Evolutionary conservation across 192 early-diverging fungal genomes (phyloP).

Genomic region (Umbelopsis sp.): DNA sequence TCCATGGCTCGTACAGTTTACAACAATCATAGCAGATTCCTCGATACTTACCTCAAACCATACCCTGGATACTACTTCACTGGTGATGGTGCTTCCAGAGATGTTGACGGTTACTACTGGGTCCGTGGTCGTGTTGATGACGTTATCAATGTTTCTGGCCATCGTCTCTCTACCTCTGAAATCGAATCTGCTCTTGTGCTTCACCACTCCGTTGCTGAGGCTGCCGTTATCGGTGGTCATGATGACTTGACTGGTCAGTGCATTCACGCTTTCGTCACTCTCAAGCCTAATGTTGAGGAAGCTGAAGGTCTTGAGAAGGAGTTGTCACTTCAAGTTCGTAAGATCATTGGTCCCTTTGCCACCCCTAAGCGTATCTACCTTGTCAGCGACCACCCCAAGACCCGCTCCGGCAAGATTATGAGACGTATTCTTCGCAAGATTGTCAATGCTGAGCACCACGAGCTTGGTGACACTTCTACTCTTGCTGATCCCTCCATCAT

Average conservation of each 20-base stretch:
- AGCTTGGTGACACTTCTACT: constrained; percentile 88
- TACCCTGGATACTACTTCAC: constrained; percentile 96
- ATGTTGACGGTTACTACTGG: constrained; percentile 96
- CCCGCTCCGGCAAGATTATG: constrained; percentile 96
- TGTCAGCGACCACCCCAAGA: constrained; percentile 92
- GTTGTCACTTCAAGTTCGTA: constrained; percentile 77
- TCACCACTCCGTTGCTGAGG: constrained; percentile 85
- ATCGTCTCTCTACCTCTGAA: constrained; percentile 93
- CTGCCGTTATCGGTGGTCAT: constrained; percentile 87
- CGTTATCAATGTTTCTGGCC: constrained; percentile 96
- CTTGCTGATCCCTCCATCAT: constrained; percentile 72
- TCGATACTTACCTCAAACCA: constrained; percentile 91
- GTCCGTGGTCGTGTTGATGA: constrained; percentile 87
- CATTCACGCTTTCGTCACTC: constrained; percentile 82
- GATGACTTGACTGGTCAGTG: constrained; percentile 93
- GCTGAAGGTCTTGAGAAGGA: constrained; percentile 57
- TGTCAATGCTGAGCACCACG: constrained; percentile 79
- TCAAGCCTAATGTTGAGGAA: constrained; percentile 69
- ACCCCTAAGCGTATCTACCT: constrained; percentile 88
- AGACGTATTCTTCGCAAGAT: constrained; percentile 94
- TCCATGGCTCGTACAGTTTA: constrained; percentile 92
- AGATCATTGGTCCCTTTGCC: constrained; percentile 94
- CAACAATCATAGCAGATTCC: constrained; percentile 87
- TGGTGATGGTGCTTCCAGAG: constrained; percentile 90
- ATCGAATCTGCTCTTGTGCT: constrained; percentile 91